Base-by-base conservation (phyloP, 352 stramenopile species). In the Globisporangium spiculum region DNA sequence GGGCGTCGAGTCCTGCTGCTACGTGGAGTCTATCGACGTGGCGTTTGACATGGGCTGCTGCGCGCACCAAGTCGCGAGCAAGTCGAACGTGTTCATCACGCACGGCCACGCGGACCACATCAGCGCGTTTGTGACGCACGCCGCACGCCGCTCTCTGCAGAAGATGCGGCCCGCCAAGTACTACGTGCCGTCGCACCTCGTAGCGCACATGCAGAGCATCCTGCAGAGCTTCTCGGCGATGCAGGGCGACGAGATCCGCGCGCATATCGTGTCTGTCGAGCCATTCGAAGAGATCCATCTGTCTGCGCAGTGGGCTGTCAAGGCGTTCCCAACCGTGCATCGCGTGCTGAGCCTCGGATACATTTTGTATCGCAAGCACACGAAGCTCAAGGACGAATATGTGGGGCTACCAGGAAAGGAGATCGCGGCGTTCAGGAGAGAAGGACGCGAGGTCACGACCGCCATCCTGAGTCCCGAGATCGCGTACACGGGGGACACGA, bases 71-170 rank as follows among this genome's bases (percentile, higher is more conserved):
- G 76, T 81, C 30, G 75, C 73, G 26, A 83, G 56, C 68, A 93
- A 93, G 70, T 77, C 78, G 20, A 75, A 94, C 63, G 79, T 97
- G 22, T 96, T 97, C 74, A 90, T 97, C 71, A 93, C 89, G 26
- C 89, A 97, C 60, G 89, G 89, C 55, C 89, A 97, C 75, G 67
- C 86, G 14, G 89, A 97, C 72, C 89, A 97, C 76, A 86, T 97
- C 63, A 70, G 77, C 5, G 81, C 80, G 0, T 70, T 96, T 38
- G 76, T 83, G 44, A 64, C 71, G 0, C 88, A 96, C 71, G 88
- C 86, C 18, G 83, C 78, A 16, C 84, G 81, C 32, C 79, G 88
- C 38, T 68, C 69, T 8, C 71, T 96, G 52, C 70, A 81, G 41
- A 62, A 77, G 16, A 79, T 86, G 64, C 77, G 76, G 57, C 83